Percentiles rank a stretch among this genome's conserved stretches.
Conservation (phyloP, 2,329 filamentous ascomycete genomes). For the Trichothecium roseum region DNA sequence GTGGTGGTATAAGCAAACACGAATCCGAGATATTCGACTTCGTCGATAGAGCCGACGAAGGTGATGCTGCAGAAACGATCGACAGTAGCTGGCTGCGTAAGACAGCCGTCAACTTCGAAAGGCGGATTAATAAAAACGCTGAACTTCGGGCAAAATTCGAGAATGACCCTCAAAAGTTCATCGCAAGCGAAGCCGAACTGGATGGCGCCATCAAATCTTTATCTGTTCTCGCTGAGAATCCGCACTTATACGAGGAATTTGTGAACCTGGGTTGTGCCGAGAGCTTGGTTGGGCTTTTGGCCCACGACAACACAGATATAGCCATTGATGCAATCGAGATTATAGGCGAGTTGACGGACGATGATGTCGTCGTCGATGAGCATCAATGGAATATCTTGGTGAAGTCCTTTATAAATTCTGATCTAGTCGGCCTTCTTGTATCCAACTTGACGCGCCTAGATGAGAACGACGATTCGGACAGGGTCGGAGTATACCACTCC, state of each 20-base stretch:
- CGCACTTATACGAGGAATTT: constrained; percentile 74
- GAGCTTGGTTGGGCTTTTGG: constrained; percentile 69
- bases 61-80: constrained; percentile 42
- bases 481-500: constrained; percentile 78
- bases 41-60: constrained; percentile 48
- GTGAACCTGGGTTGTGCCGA: constrained; percentile 61
- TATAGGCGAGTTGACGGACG: constrained; percentile 82
- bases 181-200: constrained; percentile 77
- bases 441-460: constrained; percentile 73
- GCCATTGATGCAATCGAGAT: constrained; percentile 87
- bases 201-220: constrained; percentile 81
- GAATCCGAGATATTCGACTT: constrained; percentile 82
- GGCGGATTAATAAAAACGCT: constrained; percentile 81
- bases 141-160: constrained; percentile 82
- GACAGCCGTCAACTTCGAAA: constrained; percentile 76
- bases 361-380: constrained; percentile 75
- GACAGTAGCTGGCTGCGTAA: constrained; percentile 77
- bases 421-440: constrained; percentile 63
- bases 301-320: constrained; percentile 96
- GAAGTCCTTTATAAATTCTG: constrained; percentile 53
- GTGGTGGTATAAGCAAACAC: constrained; percentile 73
- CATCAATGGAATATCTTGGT: constrained; percentile 74
- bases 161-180: constrained; percentile 69
- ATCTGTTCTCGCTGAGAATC: constrained; percentile 78
- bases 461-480: constrained; percentile 62